Evolutionary conservation across 495 filamentous ascomycete genomes (phyloP), one percentile per base, ranked within the genome.

Genomic region (Penicillium crystallinum): DNA sequence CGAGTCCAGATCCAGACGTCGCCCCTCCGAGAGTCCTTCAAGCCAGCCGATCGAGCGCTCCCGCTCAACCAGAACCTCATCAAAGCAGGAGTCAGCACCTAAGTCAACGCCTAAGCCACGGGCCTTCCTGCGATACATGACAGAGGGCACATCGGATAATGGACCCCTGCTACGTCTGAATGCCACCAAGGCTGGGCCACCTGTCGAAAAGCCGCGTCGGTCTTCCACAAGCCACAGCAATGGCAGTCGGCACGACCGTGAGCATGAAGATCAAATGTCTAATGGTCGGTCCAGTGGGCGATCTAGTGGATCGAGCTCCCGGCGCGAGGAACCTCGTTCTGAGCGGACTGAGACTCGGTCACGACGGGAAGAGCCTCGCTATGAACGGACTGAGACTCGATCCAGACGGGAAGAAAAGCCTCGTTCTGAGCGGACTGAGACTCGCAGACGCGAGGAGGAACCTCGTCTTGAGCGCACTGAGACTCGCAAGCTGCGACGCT

Each of bases 41-140:
- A 33, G 38, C 12, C 48, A 41, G n/a, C 18, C 48, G 1, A n/a
- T 50, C 9, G 54, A 62, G 45, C 22, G 57, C 52, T 42, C 46
- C 43, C 45, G 53, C 31, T 52, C 57, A 11, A 51, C 54, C 12
- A 65, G 59, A 40, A 42, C 58, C 22, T 56, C 59, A 14, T 58
- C 67, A n/a, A 69, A 63, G 30, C 57, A 59, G 42, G 47, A 49
- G 4, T 56, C 63, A n/a, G 34, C 65, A 12, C 55, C 69, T 4
- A 43, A 52, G 0, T 54, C 64, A 6, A 64, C 54, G 5, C 52
- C 62, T 11, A 62, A 52, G 25, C 63, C 64, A 23, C 61, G 67
- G 41, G 63, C 64, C 15, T 71, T 74, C 58, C 54, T 76, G 34
- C 65, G 68, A 25, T 73, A 73, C 49, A 66, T 73, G 64, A 67